Evolutionary conservation across 371 early-diverging fungal genomes (phyloP), one percentile per base, ranked within the genome.

Genomic region (Apophysomyces ossiformis): DNA sequence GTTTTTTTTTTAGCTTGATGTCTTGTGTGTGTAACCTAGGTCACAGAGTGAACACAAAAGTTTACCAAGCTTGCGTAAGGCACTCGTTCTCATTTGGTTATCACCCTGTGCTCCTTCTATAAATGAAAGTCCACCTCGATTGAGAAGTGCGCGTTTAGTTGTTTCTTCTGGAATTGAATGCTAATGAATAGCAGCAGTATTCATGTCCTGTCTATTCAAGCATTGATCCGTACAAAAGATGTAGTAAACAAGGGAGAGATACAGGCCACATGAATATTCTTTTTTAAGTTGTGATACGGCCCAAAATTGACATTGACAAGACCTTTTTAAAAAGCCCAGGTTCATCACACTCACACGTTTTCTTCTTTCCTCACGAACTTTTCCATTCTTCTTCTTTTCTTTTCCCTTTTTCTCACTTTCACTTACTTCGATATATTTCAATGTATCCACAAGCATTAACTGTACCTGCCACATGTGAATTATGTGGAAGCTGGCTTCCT

Each of bases 401-500:
- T 38, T 38, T 37, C 36, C 21, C 18, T 50, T 60, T 32, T n/a
- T 58, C 45, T 58, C 21, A n/a, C 54, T 21, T 32, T 26, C 5
- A 0, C 7, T 58, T 32, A 44, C 32, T 50, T 66, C 26, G 21
- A 60, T 58, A 46, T 16, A 16, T 26, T 11, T 50, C 54, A 11
- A 50, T 50, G 54, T 50, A 50, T 50, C 21, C 54, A n/a, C 54
- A n/a, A 21, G 54, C 57, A 59, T 37, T 66, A 7, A 45, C 16
- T 50, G 65, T 59, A 44, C 75, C 75, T 63, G 75, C 75, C 26
- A 75, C 75, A 21, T 75, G 75, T 61, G 75, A 75, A 70, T 59
- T 75, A 58, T 75, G 75, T 46, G 75, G 75, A n/a, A 57, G 69
- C 45, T 75, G 75, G 75, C 61, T 75, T 47, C 75, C 75, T 50